phyloP scores from a whole-genome alignment of 192 early-diverging fungal genomes.

The Haplosporangium gracile region DNA sequence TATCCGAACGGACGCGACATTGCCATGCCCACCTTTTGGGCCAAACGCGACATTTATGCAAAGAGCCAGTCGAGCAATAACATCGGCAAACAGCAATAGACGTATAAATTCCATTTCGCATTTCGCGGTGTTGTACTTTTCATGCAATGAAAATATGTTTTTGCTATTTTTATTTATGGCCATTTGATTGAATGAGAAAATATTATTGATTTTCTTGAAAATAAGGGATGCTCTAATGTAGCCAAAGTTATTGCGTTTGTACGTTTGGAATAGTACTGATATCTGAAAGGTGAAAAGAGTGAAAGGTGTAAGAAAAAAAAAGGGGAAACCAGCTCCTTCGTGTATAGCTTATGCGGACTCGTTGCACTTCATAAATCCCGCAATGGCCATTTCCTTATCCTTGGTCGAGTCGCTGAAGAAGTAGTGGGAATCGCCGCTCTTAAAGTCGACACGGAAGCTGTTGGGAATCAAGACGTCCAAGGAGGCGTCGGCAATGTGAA shows the following conservation, averaged over 20 bases:
- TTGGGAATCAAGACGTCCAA: constrained; percentile 66
- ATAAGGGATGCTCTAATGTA: constrained; percentile 14
- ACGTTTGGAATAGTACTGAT: neutral
- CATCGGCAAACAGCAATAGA: neutral
- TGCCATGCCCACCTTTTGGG: constrained; percentile 72
- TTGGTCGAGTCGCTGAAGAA: constrained; percentile 63
- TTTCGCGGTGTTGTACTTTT: neutral
- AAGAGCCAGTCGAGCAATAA: constrained; percentile 40
- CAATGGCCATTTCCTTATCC: constrained; percentile 57
- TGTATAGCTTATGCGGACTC: constrained; percentile 31
- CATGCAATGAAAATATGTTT: too few relatives aligned
- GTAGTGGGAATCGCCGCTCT: constrained; percentile 58
- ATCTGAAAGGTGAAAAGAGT: neutral
- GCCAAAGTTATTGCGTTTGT: neutral
- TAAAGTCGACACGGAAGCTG: constrained; percentile 62
- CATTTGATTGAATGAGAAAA: neutral
- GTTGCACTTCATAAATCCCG: constrained; percentile 62
- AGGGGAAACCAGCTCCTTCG: neutral
- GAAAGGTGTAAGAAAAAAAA: neutral
- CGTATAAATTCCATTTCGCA: neutral
- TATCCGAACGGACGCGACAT: constrained; percentile 80
- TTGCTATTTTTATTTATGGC: too few relatives aligned
- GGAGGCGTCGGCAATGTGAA: constrained; percentile 58
- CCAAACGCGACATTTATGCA: constrained; percentile 57
- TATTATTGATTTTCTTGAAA: constrained; percentile 1